Base-by-base conservation (phyloP, 352 stramenopile genomes). In the Elongisporangium prolatum region DNA sequence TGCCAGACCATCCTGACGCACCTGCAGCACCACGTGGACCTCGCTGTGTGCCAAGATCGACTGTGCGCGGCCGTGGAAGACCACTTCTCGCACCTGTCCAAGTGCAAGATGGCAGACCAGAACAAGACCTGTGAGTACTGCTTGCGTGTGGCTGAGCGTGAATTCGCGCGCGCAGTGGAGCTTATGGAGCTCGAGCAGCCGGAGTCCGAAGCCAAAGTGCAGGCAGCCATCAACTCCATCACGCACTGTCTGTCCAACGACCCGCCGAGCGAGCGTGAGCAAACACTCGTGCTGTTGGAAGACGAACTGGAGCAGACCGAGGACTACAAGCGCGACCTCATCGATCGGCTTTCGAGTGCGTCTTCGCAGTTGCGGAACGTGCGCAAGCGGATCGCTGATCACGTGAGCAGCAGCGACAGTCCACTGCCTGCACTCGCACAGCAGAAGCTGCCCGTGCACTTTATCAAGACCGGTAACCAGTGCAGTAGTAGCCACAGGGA, bases 271-370 rank as follows among this genome's bases (percentile, higher is more conserved):
- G 69, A 84, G 56, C 71, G 63, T 21, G 75, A 82, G 50, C 65
- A 71, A 18, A 66, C 69, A n/a, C 50, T 80, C 24, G 59, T 75
- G 48, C 75, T 80, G 59, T 61, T 88, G 3, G 74, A 86, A 38
- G 73, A 87, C 55, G 78, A 86, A 24, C 69, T 88, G 34, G 75
- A 84, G 21, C 77, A 86, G 60, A 70, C 70, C 14, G 72, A 84
- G 22, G 59, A 71, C n/a, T 71, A 83, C 64, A 86, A 84, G 48
- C 67, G 67, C 21, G 64, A 79, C 48, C 55, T 84, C 47, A 34
- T 64, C 1, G 68, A 74, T n/a, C 79, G 80, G 53, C 68, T 88
- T 5, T 57, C 50, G 14, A 50, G 52, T n/a, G 52, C 60, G 50
- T 54, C 67, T 3, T 51, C 48, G 14, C 64, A 72, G 13, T 60